Evolutionary conservation across 805 yeast species (phyloP), one percentile per base, ranked within the genome.

Genomic region (Ogataea corticis): DNA sequence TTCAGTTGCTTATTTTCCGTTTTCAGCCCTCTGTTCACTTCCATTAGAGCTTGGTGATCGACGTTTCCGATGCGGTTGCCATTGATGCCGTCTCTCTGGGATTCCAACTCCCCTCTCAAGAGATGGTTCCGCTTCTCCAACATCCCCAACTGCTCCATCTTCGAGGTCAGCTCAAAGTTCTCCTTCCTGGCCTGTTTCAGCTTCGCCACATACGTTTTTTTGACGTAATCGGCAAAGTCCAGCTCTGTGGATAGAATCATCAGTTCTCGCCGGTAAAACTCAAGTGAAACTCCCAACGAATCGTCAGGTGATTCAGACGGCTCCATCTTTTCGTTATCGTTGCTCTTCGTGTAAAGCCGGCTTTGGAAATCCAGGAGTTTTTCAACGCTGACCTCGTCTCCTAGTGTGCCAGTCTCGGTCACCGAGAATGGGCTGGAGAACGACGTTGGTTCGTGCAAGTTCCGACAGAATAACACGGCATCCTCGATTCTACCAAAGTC

Each of bases 231-330:
- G 3, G 79, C 68, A 54, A 84, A 83, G 39, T 81, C 84, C 31
- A 80, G 65, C 57, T 83, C 89, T 58, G 83, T 84, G 41, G 73
- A 73, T 46, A 72, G 54, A 30, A 83, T 66, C 44, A 83, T 59
- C 13, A 82, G 63, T 55, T 84, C 87, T 45, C 87, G 67, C 44
- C 77, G 77, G 48, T 76, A 80, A 51, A 72, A 80, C 31, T 75
- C 75, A 12, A 57, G 30, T 5, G 51, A 34, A 3, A 29, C 44
- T 3, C 19, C 36, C 14, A 32, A 13, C n/a, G 27, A 52, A 35
- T 10, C 32, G 2, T 11, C 16, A 5, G 9, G 9, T 21, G 25
- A 21, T 23, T 15, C 14, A 12, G 14, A 15, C 7, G 14, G 25
- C 9, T 27, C 32, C 3, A 14, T 2, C 29, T 37, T 17, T 14